Evolutionary conservation across 805 yeast genomes (phyloP).

Genomic region (Myxozyma neotropica): DNA sequence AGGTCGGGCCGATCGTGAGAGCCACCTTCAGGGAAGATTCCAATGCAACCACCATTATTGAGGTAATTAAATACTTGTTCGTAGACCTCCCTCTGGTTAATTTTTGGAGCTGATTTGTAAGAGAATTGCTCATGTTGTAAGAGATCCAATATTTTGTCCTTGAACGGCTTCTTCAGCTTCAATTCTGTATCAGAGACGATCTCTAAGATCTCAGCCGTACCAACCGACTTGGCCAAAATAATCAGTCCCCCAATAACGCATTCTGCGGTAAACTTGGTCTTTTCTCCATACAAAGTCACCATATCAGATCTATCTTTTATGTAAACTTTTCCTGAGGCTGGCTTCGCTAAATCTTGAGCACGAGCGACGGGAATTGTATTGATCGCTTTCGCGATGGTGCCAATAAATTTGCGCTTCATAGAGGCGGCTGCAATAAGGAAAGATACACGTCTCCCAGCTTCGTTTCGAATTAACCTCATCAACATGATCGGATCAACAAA

Average conservation of each 20-base stretch:
- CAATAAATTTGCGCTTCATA: slow-evolving; percentile 65
- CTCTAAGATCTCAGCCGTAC: slow-evolving; percentile 69
- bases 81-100: slow-evolving; percentile 85
- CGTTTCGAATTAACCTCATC: slow-evolving; percentile 74
- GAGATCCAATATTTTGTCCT: slow-evolving; percentile 49
- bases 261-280: slow-evolving; percentile 66
- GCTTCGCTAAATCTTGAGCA: slow-evolving; percentile 79
- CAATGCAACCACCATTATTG: slow-evolving; percentile 77
- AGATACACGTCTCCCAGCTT: slow-evolving; percentile 68
- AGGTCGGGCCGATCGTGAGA: slow-evolving; percentile 93
- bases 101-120: slow-evolving; percentile 75
- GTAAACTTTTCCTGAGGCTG: slow-evolving; percentile 67
- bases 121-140: slow-evolving; percentile 53
- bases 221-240: slow-evolving; percentile 76
- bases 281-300: slow-evolving; percentile 60
- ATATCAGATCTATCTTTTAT: slow-evolving; percentile 58
- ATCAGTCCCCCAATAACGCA: slow-evolving; percentile 67
- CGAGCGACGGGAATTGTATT: slow-evolving; percentile 88
- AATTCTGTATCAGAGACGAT: slow-evolving; percentile 74
- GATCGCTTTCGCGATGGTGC: slow-evolving; percentile 72
- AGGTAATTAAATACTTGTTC: slow-evolving; percentile 82
- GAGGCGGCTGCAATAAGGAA: slow-evolving; percentile 87
- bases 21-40: slow-evolving; percentile 98
- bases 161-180: slow-evolving; percentile 68
- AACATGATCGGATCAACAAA: slow-evolving; percentile 83